Evolutionary conservation across 129 eudicot genomes (phyloP).

Genomic region (carrot (Daucus carota)): DH1_v3.0 NC_030385.2:30037501-30038000

Average conservation of each 20-base stretch:
- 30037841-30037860: not conserved
- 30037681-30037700: constrained; percentile 98
- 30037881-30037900: not conserved
- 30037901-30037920: not conserved
- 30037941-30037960: constrained; percentile 89
- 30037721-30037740: constrained; percentile 73
- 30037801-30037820: constrained; percentile 3
- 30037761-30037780: not conserved
- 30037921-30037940: not conserved
- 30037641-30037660: constrained; percentile 97
- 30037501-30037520: constrained; percentile 42
- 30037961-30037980: constrained; percentile 79
- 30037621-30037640: constrained; percentile 98
- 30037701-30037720: constrained; percentile 99
- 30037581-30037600: constrained; percentile 63
- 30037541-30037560: constrained; percentile 30
- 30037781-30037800: not conserved
- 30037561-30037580: constrained; percentile 56
- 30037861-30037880: not conserved
- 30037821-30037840: not conserved
- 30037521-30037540: constrained; percentile 29
- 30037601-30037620: constrained; percentile 97
- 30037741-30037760: constrained; percentile 27
- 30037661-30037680: constrained; percentile 96
- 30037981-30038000: constrained; percentile 86